Base-by-base conservation (phyloP, 139 green algal genomes). In the Edaphochlamys debaryana region DNA sequence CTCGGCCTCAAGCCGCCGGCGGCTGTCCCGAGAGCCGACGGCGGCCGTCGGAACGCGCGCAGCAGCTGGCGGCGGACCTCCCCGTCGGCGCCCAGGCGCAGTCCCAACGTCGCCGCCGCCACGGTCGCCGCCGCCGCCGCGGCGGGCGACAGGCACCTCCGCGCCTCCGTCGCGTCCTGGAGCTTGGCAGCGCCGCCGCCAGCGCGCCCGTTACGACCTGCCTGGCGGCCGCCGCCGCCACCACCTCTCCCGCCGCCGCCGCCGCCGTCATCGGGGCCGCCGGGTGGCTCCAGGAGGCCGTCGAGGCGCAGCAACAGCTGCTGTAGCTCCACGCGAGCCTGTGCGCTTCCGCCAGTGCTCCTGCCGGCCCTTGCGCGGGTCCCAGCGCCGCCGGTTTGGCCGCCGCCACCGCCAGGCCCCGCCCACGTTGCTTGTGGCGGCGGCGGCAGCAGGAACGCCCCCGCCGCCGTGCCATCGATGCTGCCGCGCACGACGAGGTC, bases 281-380 rank as follows among this genome's bases (percentile, higher is more conserved):
- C 50, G 58, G 58, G 60, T 25, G 25, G 38, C 4, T 8, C 23
- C 38, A 81, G 32, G 22, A 81, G 32, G 2, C 60, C 75, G 41
- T 81, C 75, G 7, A 81, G 15, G 19, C 75, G 75, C 20, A 81
- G 30, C 41, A 81, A 40, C 41, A 81, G 75, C 60, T 72, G 75
- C 60, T 81, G 75, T 41, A 81, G 75, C 74, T 38, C 19, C 1
- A 80, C 20, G 4, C 74, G 74, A 25, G 70, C 30, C 58, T 69
- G 48, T 1, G 0, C 66, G 20, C 66, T 48, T 9, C 13, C 36
- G 23, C 66, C 8, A 20, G 34, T 13, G 64, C 64, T 29, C 5
- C 27, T 70, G 64, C 64, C 36, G 34, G 11, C 36, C 6, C 38
- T 54, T 38, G n/a, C n/a, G n/a, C n/a, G n/a, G n/a, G n/a, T n/a